Base-by-base conservation (phyloP, 78 protist genomes). In the Tieghemostelium lacteum region DNA sequence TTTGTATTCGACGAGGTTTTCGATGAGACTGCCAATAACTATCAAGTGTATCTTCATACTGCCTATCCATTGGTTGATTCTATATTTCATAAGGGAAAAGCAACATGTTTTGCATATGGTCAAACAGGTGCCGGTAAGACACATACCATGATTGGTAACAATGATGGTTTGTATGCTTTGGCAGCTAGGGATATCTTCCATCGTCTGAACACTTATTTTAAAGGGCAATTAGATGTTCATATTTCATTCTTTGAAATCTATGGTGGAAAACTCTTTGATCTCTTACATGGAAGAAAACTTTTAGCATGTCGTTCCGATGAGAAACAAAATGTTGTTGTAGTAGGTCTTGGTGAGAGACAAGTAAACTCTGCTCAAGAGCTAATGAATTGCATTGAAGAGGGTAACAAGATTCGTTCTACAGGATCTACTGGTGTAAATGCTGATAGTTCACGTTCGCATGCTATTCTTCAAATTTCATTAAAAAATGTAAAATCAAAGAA, bases 51-150 rank as follows among this genome's bases (percentile, higher is more conserved):
- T 83, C 62, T 52, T 16, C 75, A 57, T 61, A 95, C 95, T 1
- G 96, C 95, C 14, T 37, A 74, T 65, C 98, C 98, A 28, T 94
- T 97, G 16, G 95, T 97, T 5, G 85, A 92, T 22, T 52, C 87
- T 60, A 72, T 98, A 26, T 89, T 98, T 67, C 83, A 70, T 24
- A 94, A 95, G 12, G 98, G 96, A 16, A 88, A 75, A 50, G 99
- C 97, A 17, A 97, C 99, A 5, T 95, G 97, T 93, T 98, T 98
- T 77, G 98, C 98, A 22, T 98, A 96, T 77, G 99, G 99, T 6
- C 99, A 98, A 76, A 96, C 98, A 4, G 97, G 98, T 36, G 83
- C 96, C 22, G 97, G 97, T 20, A 94, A 94, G 86, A 94, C 97
- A 45, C 85, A 66, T 92, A 97, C 98, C 22, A 96, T 96, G 98